These are phyloP conservation scores for Fraxinus platypoda DNA, from an alignment of 305 asterid species.

Conservation along the genomic window DNA sequence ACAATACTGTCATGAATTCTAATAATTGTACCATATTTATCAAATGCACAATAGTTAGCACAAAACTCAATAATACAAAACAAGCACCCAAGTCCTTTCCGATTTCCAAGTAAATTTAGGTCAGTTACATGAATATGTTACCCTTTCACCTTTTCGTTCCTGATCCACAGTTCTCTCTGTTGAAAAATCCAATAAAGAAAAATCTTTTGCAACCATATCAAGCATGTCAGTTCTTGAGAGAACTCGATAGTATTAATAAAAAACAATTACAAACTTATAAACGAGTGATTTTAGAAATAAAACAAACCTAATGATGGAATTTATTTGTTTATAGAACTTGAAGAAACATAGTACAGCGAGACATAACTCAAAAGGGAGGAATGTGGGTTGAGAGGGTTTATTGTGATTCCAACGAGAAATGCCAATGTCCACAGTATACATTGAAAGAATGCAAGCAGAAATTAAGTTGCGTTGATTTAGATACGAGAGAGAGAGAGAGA, in stretches of 20 bases:
- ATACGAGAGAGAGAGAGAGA: neutral
- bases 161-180: neutral
- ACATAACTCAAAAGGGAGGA: neutral
- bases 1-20: neutral
- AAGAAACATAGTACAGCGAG: neutral
- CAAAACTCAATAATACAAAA: neutral
- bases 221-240: neutral
- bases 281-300: neutral
- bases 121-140: neutral
- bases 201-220: neutral
- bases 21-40: neutral
- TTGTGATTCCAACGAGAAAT: neutral
- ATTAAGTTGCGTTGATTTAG: neutral
- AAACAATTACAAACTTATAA: neutral
- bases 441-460: conserved; percentile 10
- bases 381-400: neutral
- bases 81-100: neutral
- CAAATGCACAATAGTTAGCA: neutral
- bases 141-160: neutral
- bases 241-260: neutral
- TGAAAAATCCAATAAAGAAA: neutral
- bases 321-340: neutral
- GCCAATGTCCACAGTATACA: conserved; percentile 3
- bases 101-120: neutral
- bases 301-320: neutral